Evolutionary conservation across 331 rosid species (phyloP), one percentile per base, ranked within the genome.

Genomic region (Cucumis variabilis): DNA sequence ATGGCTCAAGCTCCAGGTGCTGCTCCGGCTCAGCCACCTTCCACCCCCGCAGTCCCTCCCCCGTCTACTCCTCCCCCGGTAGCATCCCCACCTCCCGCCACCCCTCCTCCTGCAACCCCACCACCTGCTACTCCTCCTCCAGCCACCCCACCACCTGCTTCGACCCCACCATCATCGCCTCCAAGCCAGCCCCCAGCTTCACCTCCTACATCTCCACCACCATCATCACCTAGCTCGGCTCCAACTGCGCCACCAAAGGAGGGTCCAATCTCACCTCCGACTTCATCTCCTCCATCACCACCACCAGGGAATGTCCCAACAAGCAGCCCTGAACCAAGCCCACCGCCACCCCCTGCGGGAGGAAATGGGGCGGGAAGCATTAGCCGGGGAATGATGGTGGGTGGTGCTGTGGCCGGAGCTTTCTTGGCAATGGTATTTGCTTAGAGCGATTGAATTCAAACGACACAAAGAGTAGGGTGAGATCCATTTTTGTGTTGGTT

Each of bases 381-480:
- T 23, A 89, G 89, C 92, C 91, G 91, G 27, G 90, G 90, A n/a
- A 76, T 82, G 51, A n/a, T 95, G 58, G 93, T 91, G 30, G 94
- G 89, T 14, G 90, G 98, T 4, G 98, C 96, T 21, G 83, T 97
- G 6, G 95, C 92, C 0, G 99, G 96, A 50, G 82, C 91, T 84
- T 44, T 97, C 86, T 84, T 93, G n/a, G 98, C 95, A 80, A 85
- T 93, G 30, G 86, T 87, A 85, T 92, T 96, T 91, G 99, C 95
- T 30, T 96, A 94, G 89, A 41, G n/a, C 12, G 48, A 24, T 16
- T 70, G 33, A 14, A 23, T 70, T 28, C 21, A 58, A 58, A 58
- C 65, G 23, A 58, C 65, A 58, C 23, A 20, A 1, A 20, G 71
- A 5, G 30, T 58, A 25, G 33, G 25, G 1, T 69, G 28, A 21